These are phyloP conservation scores for Nymphaea colorata DNA, from an alignment of 164 flowering plant species.

Conservation along the genomic window DNA sequence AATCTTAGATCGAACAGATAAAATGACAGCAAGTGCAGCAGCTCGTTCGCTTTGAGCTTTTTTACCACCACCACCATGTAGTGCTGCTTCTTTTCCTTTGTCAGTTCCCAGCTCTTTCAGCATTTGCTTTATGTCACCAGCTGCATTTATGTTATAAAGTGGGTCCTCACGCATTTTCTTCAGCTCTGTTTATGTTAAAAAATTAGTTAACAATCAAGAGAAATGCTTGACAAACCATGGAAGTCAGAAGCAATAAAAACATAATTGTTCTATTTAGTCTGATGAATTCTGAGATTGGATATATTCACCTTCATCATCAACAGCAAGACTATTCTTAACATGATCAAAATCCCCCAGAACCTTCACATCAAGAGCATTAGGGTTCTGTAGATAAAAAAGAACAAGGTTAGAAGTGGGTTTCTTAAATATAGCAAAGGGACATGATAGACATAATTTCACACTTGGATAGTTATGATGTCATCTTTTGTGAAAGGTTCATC, in stretches of 20 bases:
- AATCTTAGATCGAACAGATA: constrained; percentile 69
- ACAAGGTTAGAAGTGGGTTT: neutral
- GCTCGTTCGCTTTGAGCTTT: constrained; percentile 94
- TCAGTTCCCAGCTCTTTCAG: constrained; percentile 91
- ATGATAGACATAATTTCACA: constrained; percentile 6
- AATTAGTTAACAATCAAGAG: neutral
- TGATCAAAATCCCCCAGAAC: constrained; percentile 87
- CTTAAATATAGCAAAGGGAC: neutral
- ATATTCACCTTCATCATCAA: constrained; percentile 84
- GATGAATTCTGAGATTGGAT: neutral
- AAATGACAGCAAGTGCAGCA: constrained; percentile 65
- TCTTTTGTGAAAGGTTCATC: constrained; percentile 82
- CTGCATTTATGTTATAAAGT: constrained; percentile 53
- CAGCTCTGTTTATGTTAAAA: constrained; percentile 27
- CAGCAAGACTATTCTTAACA: constrained; percentile 61
- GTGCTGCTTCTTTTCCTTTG: constrained; percentile 64
- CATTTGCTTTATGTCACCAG: constrained; percentile 94
- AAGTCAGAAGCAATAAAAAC: neutral
- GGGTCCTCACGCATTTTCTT: constrained; percentile 58
- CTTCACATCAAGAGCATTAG: constrained; percentile 74
- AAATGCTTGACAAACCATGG: neutral
- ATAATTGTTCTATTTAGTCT: too few species aligned
- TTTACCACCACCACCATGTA: constrained; percentile 91
- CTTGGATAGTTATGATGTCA: constrained; percentile 93
- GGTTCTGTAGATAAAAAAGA: constrained; percentile 47